phyloP scores from a whole-genome alignment of 129 eudicot species.

The Oenanthe sinensis region DNA sequence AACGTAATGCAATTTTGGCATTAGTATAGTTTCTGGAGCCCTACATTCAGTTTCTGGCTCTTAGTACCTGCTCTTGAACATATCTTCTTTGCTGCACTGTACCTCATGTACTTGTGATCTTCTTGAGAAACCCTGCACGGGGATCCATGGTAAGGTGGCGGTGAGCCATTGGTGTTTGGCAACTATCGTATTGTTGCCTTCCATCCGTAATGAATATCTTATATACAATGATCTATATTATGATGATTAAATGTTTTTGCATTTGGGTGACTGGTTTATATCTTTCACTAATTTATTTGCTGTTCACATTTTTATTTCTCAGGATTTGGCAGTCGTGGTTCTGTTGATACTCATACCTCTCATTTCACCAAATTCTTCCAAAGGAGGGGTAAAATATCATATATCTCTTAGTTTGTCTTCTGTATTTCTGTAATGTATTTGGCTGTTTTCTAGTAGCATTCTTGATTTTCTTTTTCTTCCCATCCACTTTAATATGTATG shows the following conservation, averaged over 20 bases:
- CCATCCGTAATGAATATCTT: neutral
- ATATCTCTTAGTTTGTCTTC: neutral
- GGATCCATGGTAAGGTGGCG: neutral
- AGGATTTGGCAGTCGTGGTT: slow-evolving; percentile 99
- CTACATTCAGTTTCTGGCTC: neutral
- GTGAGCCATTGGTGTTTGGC: neutral
- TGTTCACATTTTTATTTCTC: slow-evolving; percentile 5
- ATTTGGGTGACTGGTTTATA: slow-evolving; percentile 4
- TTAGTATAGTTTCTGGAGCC: neutral
- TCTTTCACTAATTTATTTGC: neutral
- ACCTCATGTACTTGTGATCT: neutral
- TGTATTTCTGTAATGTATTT: neutral
- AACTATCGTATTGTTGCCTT: neutral
- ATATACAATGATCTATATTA: neutral
- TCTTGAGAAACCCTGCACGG: neutral
- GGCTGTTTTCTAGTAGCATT: neutral
- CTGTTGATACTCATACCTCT: slow-evolving; percentile 96
- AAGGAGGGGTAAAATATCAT: slow-evolving; percentile 87
- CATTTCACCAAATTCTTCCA: slow-evolving; percentile 92
- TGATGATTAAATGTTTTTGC: neutral
- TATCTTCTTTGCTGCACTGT: neutral
- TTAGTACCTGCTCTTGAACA: neutral
- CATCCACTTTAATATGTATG: neutral
- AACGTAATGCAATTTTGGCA: neutral
- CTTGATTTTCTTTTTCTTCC: neutral